Percentiles rank a stretch among this genome's conserved stretches.
Conservation (phyloP, 1,284 basidiomycete genomes). For the Apiotrichum mycotoxinovorans region DNA sequence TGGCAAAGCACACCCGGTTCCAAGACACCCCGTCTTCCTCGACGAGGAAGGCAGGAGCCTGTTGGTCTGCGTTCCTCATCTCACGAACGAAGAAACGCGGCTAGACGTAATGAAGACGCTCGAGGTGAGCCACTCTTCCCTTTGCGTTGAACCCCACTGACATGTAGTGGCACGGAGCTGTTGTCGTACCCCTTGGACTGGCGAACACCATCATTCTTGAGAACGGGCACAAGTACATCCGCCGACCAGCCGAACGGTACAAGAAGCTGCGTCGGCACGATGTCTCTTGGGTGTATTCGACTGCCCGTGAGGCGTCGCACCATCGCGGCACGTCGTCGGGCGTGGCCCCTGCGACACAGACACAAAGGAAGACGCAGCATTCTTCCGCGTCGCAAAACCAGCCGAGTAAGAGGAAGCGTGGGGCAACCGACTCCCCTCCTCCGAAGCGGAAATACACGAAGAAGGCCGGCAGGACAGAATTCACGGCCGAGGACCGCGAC, state of each 20-base stretch:
- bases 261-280: not conserved
- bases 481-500: slow-evolving; percentile 20
- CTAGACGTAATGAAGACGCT: slow-evolving; percentile 16
- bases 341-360: not conserved
- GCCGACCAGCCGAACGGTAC: not conserved
- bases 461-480: not conserved
- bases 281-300: not conserved
- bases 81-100: slow-evolving; percentile 4
- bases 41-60: not conserved
- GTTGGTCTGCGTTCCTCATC: slow-evolving; percentile 12
- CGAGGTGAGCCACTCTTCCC: slow-evolving; percentile 17
- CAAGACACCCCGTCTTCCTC: slow-evolving; percentile 1
- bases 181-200: slow-evolving; percentile 15
- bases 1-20: slow-evolving; percentile 1
- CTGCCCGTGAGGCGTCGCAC: not conserved
- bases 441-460: not conserved
- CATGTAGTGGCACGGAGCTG: slow-evolving; percentile 18
- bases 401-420: not conserved
- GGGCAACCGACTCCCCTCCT: not conserved
- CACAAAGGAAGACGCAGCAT: too few species aligned
- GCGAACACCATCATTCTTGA: slow-evolving; percentile 13
- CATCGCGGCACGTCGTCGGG: not conserved
- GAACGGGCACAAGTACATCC: slow-evolving; percentile 5
- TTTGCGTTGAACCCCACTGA: not conserved
- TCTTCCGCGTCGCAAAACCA: not conserved